Base-by-base conservation (phyloP, 2,329 filamentous ascomycete species). In the Sporothrix protearum region DNA sequence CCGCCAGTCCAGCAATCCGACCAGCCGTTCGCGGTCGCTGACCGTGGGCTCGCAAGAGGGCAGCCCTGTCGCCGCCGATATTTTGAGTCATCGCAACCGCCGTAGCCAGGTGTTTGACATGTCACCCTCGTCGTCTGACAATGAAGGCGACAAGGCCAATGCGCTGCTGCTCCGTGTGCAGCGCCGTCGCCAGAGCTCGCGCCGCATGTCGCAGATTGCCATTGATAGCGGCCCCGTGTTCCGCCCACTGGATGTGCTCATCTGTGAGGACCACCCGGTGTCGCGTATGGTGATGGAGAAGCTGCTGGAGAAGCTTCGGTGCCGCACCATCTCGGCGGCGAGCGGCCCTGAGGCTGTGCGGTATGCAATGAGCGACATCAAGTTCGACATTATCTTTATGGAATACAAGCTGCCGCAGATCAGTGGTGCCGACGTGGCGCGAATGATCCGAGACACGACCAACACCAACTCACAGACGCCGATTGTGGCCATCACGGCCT, bases 271-370 rank as follows among this genome's bases (percentile, higher is more conserved):
- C 77, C 96, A 99, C 79, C 96, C 96, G 0, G 95, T 99, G 3
- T 97, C 96, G 6, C 89, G 95, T 28, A 90, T 99, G 84, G 95
- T 99, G n/a, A 98, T 99, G 95, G 96, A 99, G 79, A 96, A 97
- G 77, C 83, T 99, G 8, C 86, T 99, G 69, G 96, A 99, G 80
- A 99, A 98, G 81, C 84, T 98, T 47, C 91, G 93, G 47, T 99
- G 96, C 77, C 92, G 96, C 55, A 97, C 95, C 9, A 96, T 99
- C 77, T 94, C 93, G 2, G 95, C 96, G 4, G 87, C 91, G 2
- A 97, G 94, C 76, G 96, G 96, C 0, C 91, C 93, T 0, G 96
- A 99, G 78, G 96, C 95, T 12, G 91, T 97, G 77, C 89, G 95
- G 28, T 97, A 96, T 81, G 94, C 96, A 36, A 92, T 97, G 85